phyloP scores from a whole-genome alignment of 1,284 basidiomycete species.

The Heliocybe sulcata region DNA sequence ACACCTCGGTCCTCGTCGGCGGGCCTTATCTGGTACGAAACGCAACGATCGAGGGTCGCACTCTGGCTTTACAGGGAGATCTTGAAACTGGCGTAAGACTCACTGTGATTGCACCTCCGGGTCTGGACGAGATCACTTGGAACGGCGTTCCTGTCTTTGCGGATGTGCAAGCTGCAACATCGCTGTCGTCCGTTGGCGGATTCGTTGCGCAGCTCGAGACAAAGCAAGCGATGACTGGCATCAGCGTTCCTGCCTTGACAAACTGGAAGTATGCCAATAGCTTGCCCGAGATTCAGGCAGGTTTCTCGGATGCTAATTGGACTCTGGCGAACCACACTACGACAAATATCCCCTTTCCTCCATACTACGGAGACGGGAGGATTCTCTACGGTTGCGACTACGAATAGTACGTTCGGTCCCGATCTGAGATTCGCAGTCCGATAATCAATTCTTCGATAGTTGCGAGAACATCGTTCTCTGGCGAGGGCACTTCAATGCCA shows the following conservation, averaged over 20 bases:
- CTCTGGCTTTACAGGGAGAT: slow-evolving; percentile 39
- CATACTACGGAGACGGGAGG: slow-evolving; percentile 64
- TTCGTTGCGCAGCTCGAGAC: slow-evolving; percentile 17
- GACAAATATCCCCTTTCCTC: slow-evolving; percentile 64
- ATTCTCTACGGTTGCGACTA: slow-evolving; percentile 79
- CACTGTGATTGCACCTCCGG: slow-evolving; percentile 43
- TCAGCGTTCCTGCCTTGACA: slow-evolving; percentile 30
- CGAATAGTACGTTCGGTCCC: slow-evolving; percentile 48
- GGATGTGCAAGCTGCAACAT: background rate
- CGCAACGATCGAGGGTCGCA: slow-evolving; percentile 32
- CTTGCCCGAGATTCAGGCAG: slow-evolving; percentile 53
- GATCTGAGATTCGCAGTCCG: background rate
- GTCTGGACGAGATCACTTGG: slow-evolving; percentile 54
- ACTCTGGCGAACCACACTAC: slow-evolving; percentile 54
- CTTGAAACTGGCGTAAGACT: slow-evolving; percentile 33
- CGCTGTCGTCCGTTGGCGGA: slow-evolving; percentile 8
- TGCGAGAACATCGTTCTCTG: slow-evolving; percentile 76
- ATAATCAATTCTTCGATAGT: slow-evolving; percentile 25
- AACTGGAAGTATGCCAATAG: slow-evolving; percentile 69
- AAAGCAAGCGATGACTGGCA: slow-evolving; percentile 9
- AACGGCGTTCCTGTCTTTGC: slow-evolving; percentile 46
- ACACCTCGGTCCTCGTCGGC: slow-evolving; percentile 40
- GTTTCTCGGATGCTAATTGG: slow-evolving; percentile 61
- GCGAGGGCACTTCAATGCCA: slow-evolving; percentile 70
- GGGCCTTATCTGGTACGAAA: slow-evolving; percentile 51